Evolutionary conservation across 129 eudicot species (phyloP), one percentile per base, ranked within the genome.

Genomic region (Glebionis coronaria): DNA sequence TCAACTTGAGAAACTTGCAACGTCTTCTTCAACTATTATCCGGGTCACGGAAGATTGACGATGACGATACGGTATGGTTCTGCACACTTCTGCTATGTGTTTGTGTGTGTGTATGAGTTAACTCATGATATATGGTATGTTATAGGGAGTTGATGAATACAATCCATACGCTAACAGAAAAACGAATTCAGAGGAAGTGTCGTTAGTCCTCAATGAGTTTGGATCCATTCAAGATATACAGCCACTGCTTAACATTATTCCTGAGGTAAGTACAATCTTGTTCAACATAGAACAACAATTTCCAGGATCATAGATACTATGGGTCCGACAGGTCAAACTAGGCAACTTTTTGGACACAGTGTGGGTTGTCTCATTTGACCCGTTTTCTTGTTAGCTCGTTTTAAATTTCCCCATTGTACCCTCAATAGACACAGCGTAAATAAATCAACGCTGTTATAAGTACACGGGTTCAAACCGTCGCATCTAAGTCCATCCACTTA

Each of bases 1-100:
- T 71, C 73, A 92, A 92, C 78, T 82, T 92, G 76, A 86, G 86
- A 83, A 92, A 78, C 82, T 78, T 92, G 62, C 82, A 47, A 27
- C 95, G 95, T 63, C 84, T 92, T 44, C 57, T 88, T 76, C 79
- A 68, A 5, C 79, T 92, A 76, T 51, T 92, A 62, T 78, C 89
- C 56, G 95, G 85, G 54, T 38, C 78, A 51, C 88, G 56, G 73
- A 65, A 77, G 51, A 71, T 62, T 69, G 86, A 69, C 63, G 80
- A 78, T 29, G 31, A 80, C 23, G 71, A 62, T 5, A 60, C 12
- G 67, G 96, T 88, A 88, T 80, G 85, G 68, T n/a, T 67, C 94
- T 76, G 73, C 80, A 76, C 47, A 54, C 71, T 61, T 69, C 2
- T 16, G 44, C 3, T 52, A n/a, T 58, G 12, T 9, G 12, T n/a